Base-by-base conservation (phyloP, 495 filamentous ascomycete genomes). In the Aspergillus kassunensis region DNA sequence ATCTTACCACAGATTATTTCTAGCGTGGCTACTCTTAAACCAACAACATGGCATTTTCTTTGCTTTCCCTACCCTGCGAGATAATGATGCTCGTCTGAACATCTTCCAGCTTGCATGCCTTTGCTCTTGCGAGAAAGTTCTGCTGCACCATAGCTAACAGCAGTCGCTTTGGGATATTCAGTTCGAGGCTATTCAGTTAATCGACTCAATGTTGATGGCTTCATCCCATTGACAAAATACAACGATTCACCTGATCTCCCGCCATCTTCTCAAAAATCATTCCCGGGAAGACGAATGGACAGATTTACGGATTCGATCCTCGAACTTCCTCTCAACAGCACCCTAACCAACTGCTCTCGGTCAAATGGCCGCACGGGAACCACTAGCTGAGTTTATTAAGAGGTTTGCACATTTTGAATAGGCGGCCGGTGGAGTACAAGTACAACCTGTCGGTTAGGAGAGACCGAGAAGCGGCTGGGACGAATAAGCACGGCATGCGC, bases 231-330 rank as follows among this genome's bases (percentile, higher is more conserved):
- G 15, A n/a, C 39, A 24, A 42, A 42, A 27, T 42, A 25, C 21
- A 42, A 42, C 23, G 39, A 42, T 41, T 20, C 37, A 41, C 24
- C 39, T 15, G 39, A 42, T 42, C 18, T 42, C 13, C 39, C 39
- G n/a, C 21, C n/a, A 12, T 27, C 39, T 11, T 13, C n/a, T 42
- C 39, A 42, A n/a, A 20, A 23, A 27, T 3, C 21, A 27, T 42
- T 20, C 21, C 39, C 39, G 39, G 20, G 39, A 42, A 42, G 39
- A 42, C 21, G 39, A 42, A 42, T 42, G 39, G 39, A 42, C 39
- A 25, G 39, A 42, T n/a, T 23, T 25, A 1, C 11, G 19, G 21
- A 20, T 13, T 27, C 39, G 20, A 27, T 27, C 25, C 39, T 42
- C 39, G 21, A 23, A 24, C 21, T 4, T 27, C 21, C 21, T 42